Percentiles rank a stretch among this genome's conserved stretches.
phyloP scores from a whole-genome alignment of 2,329 filamentous ascomycete species.

The Aureobasidium sp. region DNA sequence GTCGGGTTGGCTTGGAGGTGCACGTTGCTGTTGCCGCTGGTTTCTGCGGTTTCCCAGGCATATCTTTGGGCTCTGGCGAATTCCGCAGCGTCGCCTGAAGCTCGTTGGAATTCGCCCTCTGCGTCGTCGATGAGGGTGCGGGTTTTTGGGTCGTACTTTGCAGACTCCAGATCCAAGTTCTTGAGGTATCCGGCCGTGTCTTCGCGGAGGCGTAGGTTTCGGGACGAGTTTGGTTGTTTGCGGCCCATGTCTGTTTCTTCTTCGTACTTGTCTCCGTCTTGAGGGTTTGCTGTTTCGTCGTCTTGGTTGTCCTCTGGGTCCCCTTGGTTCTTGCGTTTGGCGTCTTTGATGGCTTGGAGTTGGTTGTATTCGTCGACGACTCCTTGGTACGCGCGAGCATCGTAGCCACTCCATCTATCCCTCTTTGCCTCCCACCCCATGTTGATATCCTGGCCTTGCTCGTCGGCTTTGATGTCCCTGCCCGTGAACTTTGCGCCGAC shows the following conservation, averaged over 20 bases:
- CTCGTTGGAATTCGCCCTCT: constrained; percentile 85
- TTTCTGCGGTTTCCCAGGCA: constrained; percentile 93
- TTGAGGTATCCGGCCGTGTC: constrained; percentile 96
- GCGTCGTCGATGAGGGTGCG: constrained; percentile 85
- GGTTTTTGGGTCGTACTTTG: constrained; percentile 96
- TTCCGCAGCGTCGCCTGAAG: constrained; percentile 83
- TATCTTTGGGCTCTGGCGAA: constrained; percentile 86
- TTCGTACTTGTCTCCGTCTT: constrained; percentile 64
- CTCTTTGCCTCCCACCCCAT: constrained; percentile 96
- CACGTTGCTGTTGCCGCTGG: constrained; percentile 65
- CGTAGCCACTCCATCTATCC: constrained; percentile 98
- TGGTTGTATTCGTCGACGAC: constrained; percentile 89
- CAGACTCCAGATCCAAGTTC: constrained; percentile 91
- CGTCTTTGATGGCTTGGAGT: constrained; percentile 66
- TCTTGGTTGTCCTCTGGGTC: constrained; percentile 29
- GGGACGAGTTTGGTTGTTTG: constrained; percentile 81
- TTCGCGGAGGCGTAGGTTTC: constrained; percentile 85
- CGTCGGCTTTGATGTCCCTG: constrained; percentile 87
- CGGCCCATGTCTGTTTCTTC: constrained; percentile 96
- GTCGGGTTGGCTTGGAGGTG: constrained; percentile 97
- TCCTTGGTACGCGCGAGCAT: constrained; percentile 72
- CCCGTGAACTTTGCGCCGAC: constrained; percentile 89
- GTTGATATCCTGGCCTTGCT: constrained; percentile 74
- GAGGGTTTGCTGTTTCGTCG: constrained; percentile 39
- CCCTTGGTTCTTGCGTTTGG: constrained; percentile 20